Conservation (phyloP, 139 green algal genomes). For the Auxenochlorella pyrenoidosa region DNA sequence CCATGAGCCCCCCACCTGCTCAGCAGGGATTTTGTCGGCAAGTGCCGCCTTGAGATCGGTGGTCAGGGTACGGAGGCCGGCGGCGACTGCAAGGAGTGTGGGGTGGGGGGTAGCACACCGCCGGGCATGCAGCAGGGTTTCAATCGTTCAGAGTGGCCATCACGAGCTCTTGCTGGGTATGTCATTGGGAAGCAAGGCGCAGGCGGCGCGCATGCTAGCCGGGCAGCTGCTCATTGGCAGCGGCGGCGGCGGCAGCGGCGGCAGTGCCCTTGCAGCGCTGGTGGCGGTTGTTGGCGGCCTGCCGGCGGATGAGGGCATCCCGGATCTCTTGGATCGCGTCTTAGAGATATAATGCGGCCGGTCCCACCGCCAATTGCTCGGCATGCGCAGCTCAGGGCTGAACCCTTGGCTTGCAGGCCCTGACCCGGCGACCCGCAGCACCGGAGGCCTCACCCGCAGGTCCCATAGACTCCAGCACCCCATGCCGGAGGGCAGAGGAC, state of each 20-base stretch:
- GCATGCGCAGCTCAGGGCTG: background rate
- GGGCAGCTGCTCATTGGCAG: background rate
- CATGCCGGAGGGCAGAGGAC: background rate
- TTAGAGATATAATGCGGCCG: no score
- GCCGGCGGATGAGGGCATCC: no score
- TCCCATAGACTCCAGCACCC: background rate
- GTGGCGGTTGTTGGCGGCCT: background rate
- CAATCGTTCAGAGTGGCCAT: background rate
- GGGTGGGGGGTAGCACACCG: background rate
- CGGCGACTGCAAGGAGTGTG: background rate
- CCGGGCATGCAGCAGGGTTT: no score
- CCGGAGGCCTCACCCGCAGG: background rate
- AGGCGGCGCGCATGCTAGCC: background rate
- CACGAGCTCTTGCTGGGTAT: no score
- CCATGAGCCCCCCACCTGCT: conserved; percentile 64
- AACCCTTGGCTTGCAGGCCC: background rate
- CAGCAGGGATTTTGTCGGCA: conserved; percentile 69
- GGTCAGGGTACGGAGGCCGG: conserved; percentile 18
- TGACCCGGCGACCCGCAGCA: no score
- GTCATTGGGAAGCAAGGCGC: no score
- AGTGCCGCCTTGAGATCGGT: conserved; percentile 68
- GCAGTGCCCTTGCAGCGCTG: background rate
- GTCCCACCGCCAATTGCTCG: no score
- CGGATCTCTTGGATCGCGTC: no score
- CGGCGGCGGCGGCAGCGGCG: no score